Conservation (phyloP, 805 yeast genomes). For the Maudiozyma serrabonitensis region DNA sequence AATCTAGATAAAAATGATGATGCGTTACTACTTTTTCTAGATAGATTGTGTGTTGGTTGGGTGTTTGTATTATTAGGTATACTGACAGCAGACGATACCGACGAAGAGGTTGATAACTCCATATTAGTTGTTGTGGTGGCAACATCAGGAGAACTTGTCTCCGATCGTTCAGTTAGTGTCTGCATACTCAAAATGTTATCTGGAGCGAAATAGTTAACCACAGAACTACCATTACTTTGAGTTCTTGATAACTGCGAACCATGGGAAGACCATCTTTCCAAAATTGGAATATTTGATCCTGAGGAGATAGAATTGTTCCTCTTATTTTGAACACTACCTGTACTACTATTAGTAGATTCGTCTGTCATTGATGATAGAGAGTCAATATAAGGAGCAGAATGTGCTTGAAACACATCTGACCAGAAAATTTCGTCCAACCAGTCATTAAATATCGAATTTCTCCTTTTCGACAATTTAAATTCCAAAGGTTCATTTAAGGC, state of each 20-base stretch:
- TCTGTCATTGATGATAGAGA: not conserved
- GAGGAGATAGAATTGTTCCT: not conserved
- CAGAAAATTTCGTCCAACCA: slow-evolving; percentile 23
- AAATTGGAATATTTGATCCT: slow-evolving; percentile 14
- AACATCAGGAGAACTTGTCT: not conserved
- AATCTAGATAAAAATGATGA: slow-evolving; percentile 29
- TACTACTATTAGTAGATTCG: not conserved
- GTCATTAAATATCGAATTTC: slow-evolving; percentile 8
- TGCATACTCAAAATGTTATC: not conserved
- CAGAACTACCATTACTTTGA: slow-evolving; percentile 21
- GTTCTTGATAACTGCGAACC: slow-evolving; percentile 21
- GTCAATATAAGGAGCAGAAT: slow-evolving; percentile 8
- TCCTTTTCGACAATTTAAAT: slow-evolving; percentile 6
- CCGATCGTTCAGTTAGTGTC: not conserved
- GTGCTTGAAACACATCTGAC: slow-evolving; percentile 23
- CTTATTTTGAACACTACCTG: not conserved
- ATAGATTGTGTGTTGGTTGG: not conserved
- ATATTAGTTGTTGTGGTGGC: not conserved
- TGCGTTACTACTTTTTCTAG: slow-evolving; percentile 10
- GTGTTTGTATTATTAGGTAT: not conserved
- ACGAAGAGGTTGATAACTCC: not conserved
- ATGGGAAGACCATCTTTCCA: slow-evolving; percentile 25
- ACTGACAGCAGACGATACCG: not conserved
- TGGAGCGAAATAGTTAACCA: slow-evolving; percentile 12
- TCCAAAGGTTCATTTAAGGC: slow-evolving; percentile 6